These are phyloP conservation scores for Phytophthora sojae DNA, from an alignment of 352 stramenopile species.

Conservation along the genomic window DNA sequence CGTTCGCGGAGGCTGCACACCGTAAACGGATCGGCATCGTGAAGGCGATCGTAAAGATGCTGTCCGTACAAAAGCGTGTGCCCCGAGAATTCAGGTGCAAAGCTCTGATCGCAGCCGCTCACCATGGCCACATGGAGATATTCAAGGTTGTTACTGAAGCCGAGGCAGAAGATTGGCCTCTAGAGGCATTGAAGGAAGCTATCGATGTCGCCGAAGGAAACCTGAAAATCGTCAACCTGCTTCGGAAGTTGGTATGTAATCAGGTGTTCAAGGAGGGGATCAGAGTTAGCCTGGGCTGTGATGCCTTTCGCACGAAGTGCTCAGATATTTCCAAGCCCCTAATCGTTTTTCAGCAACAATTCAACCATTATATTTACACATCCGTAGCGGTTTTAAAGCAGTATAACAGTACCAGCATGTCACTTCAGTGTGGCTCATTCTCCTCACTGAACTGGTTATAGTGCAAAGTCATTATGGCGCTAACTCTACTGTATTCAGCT, in stretches of 20 bases:
- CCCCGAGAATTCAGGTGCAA: neutral
- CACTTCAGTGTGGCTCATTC: neutral
- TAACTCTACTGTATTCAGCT: too few relatives aligned
- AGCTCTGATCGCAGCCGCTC: neutral
- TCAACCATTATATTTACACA: too few relatives aligned
- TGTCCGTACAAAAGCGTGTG: neutral
- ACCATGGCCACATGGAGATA: neutral
- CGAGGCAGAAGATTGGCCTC: neutral
- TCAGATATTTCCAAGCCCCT: too few relatives aligned
- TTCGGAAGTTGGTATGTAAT: neutral
- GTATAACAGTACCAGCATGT: too few relatives aligned
- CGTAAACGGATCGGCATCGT: neutral
- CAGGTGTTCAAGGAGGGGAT: neutral
- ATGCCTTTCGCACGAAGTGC: too few relatives aligned
- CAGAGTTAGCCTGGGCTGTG: too few relatives aligned
- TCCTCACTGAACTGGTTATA: neutral
- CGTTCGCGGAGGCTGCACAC: neutral
- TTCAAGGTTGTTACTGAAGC: neutral
- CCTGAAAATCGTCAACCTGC: neutral
- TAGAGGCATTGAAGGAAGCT: neutral
- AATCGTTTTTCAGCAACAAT: too few relatives aligned
- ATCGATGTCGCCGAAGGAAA: neutral
- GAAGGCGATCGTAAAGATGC: neutral
- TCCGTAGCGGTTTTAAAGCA: too few relatives aligned
- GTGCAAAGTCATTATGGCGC: neutral